phyloP scores from a whole-genome alignment of 495 filamentous ascomycete genomes.

The Penicillium longicatenatum region DNA sequence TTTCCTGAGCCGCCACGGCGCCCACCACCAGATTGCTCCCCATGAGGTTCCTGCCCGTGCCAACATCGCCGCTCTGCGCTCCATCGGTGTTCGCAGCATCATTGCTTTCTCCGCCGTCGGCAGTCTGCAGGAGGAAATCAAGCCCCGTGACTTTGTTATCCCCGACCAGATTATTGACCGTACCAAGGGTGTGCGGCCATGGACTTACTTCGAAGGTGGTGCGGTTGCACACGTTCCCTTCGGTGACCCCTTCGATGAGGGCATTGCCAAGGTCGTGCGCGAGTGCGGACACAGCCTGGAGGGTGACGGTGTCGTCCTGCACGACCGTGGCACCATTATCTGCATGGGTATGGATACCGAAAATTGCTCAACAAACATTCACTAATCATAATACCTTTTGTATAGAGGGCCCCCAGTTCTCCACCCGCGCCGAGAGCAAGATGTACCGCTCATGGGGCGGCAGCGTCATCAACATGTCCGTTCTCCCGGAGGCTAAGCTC shows the following conservation, averaged over 20 bases:
- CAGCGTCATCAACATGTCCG: slow-evolving; percentile 95
- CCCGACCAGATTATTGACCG: slow-evolving; percentile 97
- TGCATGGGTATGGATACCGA: slow-evolving; percentile 72
- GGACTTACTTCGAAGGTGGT: slow-evolving; percentile 94
- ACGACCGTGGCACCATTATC: slow-evolving; percentile 76
- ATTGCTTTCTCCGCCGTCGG: slow-evolving; percentile 97
- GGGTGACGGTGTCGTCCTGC: slow-evolving; percentile 76
- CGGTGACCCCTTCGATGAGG: slow-evolving; percentile 88
- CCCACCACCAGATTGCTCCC: slow-evolving; percentile 84
- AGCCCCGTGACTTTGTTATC: slow-evolving; percentile 93
- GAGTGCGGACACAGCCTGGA: slow-evolving; percentile 73
- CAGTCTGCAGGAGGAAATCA: slow-evolving; percentile 85
- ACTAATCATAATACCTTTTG: slow-evolving; percentile 13
- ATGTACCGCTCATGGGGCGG: slow-evolving; percentile 93
- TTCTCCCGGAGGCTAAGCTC: slow-evolving; percentile 94
- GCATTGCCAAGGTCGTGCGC: slow-evolving; percentile 68
- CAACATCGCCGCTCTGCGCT: slow-evolving; percentile 93
- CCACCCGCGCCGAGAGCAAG: slow-evolving; percentile 92
- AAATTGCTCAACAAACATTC: neutral
- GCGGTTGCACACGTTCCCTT: slow-evolving; percentile 95
- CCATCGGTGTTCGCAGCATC: slow-evolving; percentile 82
- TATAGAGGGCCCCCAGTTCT: slow-evolving; percentile 91
- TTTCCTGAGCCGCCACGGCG: slow-evolving; percentile 91
- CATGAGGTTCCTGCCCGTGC: slow-evolving; percentile 90
- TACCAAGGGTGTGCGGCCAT: slow-evolving; percentile 89